These are phyloP conservation scores for Diospyros lotus DNA, from an alignment of 148 eudicot species.

Conservation along the genomic window DNA sequence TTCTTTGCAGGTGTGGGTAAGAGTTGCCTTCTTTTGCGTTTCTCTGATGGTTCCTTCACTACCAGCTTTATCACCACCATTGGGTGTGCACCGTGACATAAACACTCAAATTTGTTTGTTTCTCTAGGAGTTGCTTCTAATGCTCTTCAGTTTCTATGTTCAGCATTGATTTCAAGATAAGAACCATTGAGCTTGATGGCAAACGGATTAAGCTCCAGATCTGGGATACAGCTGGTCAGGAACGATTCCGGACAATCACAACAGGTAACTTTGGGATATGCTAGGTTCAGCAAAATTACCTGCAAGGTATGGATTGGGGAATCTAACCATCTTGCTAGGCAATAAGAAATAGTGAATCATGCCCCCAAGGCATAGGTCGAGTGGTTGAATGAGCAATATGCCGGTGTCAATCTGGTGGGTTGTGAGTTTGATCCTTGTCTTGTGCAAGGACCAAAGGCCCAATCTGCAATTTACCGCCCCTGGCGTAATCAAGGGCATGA, in stretches of 20 bases:
- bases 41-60: conserved; percentile 94
- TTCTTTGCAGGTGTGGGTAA: conserved; percentile 80
- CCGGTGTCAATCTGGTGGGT: background rate
- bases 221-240: conserved; percentile 96
- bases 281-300: no score
- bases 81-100: conserved; percentile 40
- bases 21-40: conserved; percentile 96
- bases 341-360: background rate
- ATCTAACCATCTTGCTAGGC: no score
- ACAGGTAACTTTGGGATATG: conserved; percentile 38
- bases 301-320: no score
- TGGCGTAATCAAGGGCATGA: no score
- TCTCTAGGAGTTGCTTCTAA: conserved; percentile 1
- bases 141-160: background rate
- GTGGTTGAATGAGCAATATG: background rate
- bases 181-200: conserved; percentile 88
- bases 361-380: background rate
- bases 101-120: background rate
- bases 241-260: conserved; percentile 77
- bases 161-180: conserved; percentile 85
- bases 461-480: no score
- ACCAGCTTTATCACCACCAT: conserved; percentile 94
- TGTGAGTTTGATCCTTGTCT: no score
- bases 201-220: conserved; percentile 84
- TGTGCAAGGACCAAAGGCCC: no score